Conservation (phyloP, 768 basidiomycete species). For the Leccinum uliginosum region DNA sequence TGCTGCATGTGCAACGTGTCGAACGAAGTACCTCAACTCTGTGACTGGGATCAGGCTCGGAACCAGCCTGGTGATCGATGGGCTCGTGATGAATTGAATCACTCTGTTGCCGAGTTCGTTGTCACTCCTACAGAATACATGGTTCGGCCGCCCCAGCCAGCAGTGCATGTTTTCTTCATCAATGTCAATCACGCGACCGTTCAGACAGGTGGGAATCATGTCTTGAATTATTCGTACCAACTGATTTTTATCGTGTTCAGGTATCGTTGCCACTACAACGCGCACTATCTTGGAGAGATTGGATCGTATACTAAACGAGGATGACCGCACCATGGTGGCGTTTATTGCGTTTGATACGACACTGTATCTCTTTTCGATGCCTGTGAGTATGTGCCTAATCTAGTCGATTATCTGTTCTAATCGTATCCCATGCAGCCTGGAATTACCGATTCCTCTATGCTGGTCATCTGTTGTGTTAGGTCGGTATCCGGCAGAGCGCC, state of each 20-base stretch:
- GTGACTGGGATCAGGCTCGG: conserved; percentile 94
- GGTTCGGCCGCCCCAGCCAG: conserved; percentile 97
- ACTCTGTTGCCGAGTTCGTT: conserved; percentile 94
- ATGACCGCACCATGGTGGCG: conserved; percentile 86
- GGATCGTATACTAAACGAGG: conserved; percentile 93
- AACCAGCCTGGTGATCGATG: conserved; percentile 96
- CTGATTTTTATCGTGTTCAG: conserved; percentile 33
- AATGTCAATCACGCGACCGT: conserved; percentile 93
- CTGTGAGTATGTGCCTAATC: conserved; percentile 35
- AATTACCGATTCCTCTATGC: conserved; percentile 80
- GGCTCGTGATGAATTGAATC: conserved; percentile 89
- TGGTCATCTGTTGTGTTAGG: conserved; percentile 72
- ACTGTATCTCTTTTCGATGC: conserved; percentile 94
- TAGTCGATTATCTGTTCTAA: conserved; percentile 1
- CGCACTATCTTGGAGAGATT: conserved; percentile 94
- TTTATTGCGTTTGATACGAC: conserved; percentile 90
- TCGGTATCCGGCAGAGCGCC: conserved; percentile 91
- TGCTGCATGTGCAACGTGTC: conserved; percentile 99
- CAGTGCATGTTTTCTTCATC: conserved; percentile 94
- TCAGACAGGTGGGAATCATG: conserved; percentile 65
- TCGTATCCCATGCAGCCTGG: conserved; percentile 44
- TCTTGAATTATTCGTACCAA: neutral
- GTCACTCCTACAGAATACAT: conserved; percentile 98
- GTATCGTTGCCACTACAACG: conserved; percentile 98
- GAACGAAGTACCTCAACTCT: conserved; percentile 96